Conservation (phyloP, 1,284 basidiomycete species). For the Entoloma clypeatum region DNA sequence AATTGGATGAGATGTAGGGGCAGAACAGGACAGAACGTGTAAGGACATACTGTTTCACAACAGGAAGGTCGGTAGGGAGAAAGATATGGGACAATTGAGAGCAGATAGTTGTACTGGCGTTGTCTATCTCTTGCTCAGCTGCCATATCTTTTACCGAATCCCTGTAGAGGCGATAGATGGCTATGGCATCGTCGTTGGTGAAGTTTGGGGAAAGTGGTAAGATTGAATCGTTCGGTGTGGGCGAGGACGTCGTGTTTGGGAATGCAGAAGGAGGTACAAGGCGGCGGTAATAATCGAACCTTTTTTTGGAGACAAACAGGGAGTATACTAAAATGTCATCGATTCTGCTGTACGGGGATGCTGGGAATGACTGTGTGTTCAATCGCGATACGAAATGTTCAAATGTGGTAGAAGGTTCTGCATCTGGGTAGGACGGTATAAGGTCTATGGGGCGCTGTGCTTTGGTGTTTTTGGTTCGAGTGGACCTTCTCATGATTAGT, state of each 20-base stretch:
- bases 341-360: not conserved
- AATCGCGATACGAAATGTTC: not conserved
- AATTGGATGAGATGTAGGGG: not conserved
- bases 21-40: not conserved
- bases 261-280: not conserved
- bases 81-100: not conserved
- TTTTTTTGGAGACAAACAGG: conserved; percentile 4
- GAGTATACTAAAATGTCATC: conserved; percentile 7
- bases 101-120: not conserved
- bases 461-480: not conserved
- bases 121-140: not conserved
- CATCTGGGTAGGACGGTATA: conserved; percentile 1
- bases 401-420: not conserved
- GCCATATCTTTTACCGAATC: not conserved
- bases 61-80: not conserved
- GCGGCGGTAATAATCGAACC: not conserved
- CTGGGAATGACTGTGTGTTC: not conserved
- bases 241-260: not conserved
- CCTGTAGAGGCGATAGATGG: no score
- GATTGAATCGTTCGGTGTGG: not conserved
- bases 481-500: no score
- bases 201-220: no score
- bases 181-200: no score
- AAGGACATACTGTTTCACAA: conserved; percentile 6
- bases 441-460: not conserved